Evolutionary conservation across 2,329 filamentous ascomycete species (phyloP), one percentile per base, ranked within the genome.

Genomic region (Calonectria multiphialidica): DNA sequence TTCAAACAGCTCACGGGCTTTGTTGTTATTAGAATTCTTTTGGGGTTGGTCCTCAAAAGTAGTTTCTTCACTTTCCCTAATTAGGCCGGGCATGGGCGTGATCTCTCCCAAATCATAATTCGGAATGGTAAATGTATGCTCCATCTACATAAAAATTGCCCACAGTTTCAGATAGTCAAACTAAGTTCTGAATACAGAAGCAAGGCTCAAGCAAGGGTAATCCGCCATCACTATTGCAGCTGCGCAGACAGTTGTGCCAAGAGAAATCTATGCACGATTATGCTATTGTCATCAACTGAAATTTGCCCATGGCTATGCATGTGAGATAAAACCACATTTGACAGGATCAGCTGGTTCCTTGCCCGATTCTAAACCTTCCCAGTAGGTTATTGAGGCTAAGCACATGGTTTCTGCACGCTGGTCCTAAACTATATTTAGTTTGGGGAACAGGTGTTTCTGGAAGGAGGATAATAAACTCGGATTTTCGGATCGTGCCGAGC

Each of bases 401-500:
- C 42, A 45, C 42, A 59, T 8, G 8, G 8, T 37, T 25, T 40
- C 13, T 25, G 13, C n/a, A 25, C 16, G 25, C 8, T 10, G 35
- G 15, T 40, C 30, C 21, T 40, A 25, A 8, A 25, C 53, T 40
- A n/a, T 40, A 40, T 59, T 37, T 59, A 28, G 37, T 12, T 25
- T 25, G 23, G 21, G 9, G 1, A n/a, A 18, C 18, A 7, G 21
- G 18, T 37, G 21, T 35, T 12, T 16, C n/a, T 40, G 35, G 33
- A 57, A 28, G 33, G 21, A 28, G 13, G 23, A 18, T 23, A 40
- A 18, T 23, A 40, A 18, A 59, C 35, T 40, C 21, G 21, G 35
- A 40, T 59, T 40, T 59, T 59, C 53, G 53, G 53, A 59, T 59
- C 53, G 33, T 59, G 53, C 53, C 53, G 53, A 40, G 7, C 13